Percentiles rank a stretch among this genome's conserved stretches.
Conservation (phyloP, 208 protist species). For the Leptomonas seymouri region DNA sequence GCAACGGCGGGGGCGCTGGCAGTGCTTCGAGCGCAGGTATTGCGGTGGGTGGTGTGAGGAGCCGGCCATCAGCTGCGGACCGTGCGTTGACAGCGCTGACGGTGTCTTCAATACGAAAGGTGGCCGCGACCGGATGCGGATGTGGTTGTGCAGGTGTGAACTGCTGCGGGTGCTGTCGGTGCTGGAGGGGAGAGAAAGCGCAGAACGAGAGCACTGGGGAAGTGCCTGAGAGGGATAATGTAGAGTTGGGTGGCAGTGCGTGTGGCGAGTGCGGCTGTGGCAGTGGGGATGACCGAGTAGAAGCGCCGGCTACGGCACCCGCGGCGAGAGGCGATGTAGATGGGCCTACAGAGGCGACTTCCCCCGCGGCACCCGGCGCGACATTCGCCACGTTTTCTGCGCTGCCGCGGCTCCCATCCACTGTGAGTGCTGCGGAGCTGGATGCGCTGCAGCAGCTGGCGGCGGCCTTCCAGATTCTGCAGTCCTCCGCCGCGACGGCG, state of each 20-base stretch:
- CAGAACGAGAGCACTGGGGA: not conserved
- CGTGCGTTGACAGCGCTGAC: conserved; percentile 22
- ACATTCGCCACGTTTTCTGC: not conserved
- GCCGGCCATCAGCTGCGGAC: not conserved
- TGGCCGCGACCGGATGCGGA: conserved; percentile 24
- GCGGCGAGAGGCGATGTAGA: not conserved
- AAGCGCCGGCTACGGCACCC: not conserved
- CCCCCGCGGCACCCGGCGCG: not conserved
- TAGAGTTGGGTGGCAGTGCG: not conserved
- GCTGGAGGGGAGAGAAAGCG: conserved; percentile 12
- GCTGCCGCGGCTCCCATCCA: not conserved
- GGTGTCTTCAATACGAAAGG: conserved; percentile 20
- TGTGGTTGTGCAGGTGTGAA: conserved; percentile 27
- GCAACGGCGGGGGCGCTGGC: conserved; percentile 28
- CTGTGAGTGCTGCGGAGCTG: not conserved
- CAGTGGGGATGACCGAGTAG: not conserved
- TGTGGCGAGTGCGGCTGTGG: not conserved
- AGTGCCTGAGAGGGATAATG: not conserved
- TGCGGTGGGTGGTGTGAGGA: not conserved
- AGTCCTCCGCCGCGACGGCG: not conserved
- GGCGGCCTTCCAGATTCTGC: conserved; percentile 19
- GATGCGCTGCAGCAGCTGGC: conserved; percentile 30
- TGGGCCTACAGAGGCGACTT: not conserved
- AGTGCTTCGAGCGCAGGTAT: conserved; percentile 33
- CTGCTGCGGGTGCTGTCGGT: conserved; percentile 24